A percentile compares a stretch with the other conserved stretches of the same genome.
These are phyloP conservation scores for Casuarina glauca DNA, from an alignment of 306 rosid species.

Conservation along the genomic window DNA sequence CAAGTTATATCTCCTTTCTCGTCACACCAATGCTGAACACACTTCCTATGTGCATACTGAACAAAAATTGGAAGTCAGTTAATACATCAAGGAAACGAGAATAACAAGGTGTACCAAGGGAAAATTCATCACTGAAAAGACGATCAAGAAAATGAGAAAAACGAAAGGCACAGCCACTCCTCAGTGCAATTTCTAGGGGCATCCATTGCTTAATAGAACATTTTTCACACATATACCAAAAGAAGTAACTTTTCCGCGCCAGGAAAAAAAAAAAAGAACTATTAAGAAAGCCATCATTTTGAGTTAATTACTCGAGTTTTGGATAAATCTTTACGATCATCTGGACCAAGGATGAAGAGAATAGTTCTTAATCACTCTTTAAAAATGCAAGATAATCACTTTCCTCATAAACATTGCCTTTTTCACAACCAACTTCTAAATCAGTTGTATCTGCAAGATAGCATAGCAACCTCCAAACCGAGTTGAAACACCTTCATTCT, in stretches of 20 bases:
- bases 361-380: neutral
- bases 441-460: neutral
- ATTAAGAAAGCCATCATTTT: neutral
- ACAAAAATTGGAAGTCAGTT: slow-evolving; percentile 12
- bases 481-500: neutral
- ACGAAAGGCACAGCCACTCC: neutral
- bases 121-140: neutral
- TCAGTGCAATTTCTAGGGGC: neutral
- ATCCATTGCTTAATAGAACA: neutral
- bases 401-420: neutral
- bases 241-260: neutral
- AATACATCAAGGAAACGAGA: slow-evolving; percentile 14
- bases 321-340: neutral
- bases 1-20: slow-evolving; percentile 97
- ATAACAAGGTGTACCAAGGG: slow-evolving; percentile 7
- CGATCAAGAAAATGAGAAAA: neutral
- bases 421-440: neutral
- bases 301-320: neutral
- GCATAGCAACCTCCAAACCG: neutral
- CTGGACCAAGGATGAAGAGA: neutral
- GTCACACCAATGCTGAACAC: slow-evolving; percentile 97
- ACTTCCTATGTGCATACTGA: slow-evolving; percentile 96
- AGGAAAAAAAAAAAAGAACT: neutral
- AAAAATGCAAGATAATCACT: neutral
- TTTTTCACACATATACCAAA: neutral